Conservation (phyloP, 208 protist species). For the Leishmania guyanensis region DNA sequence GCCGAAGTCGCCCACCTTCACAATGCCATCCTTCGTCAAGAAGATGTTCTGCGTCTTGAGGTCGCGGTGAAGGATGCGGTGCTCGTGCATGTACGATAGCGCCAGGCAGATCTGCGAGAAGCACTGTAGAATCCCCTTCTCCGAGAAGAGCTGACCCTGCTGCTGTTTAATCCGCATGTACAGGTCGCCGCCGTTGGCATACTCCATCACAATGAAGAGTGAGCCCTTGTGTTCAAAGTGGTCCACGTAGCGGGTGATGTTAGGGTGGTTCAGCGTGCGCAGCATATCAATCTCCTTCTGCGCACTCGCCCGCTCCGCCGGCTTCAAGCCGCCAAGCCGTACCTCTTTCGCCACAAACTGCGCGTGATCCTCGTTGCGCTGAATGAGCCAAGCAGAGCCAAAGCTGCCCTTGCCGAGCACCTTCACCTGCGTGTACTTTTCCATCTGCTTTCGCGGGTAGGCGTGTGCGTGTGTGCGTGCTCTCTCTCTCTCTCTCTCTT, state of each 20-base stretch:
- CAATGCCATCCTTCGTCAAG: conserved; percentile 79
- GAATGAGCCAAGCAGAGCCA: conserved; percentile 89
- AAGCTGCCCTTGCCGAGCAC: conserved; percentile 93
- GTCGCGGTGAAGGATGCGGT: conserved; percentile 88
- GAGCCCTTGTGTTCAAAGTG: conserved; percentile 83
- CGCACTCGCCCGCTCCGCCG: conserved; percentile 77
- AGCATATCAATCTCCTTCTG: conserved; percentile 92
- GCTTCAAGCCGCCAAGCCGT: conserved; percentile 71
- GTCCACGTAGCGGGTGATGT: conserved; percentile 91
- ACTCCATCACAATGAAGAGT: conserved; percentile 94
- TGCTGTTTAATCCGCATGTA: conserved; percentile 87
- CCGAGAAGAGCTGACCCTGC: conserved; percentile 61
- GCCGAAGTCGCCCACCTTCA: conserved; percentile 93
- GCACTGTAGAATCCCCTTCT: conserved; percentile 84
- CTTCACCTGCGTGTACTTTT: conserved; percentile 85
- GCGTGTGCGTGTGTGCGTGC: not conserved
- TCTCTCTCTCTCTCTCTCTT: not conserved
- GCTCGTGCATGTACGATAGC: conserved; percentile 85
- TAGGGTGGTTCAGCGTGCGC: conserved; percentile 82
- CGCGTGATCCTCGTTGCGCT: conserved; percentile 72
- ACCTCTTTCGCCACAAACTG: conserved; percentile 93
- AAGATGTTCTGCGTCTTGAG: conserved; percentile 94
- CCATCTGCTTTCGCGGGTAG: conserved; percentile 35
- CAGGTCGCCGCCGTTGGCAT: conserved; percentile 89
- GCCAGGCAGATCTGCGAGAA: conserved; percentile 88